phyloP scores from a whole-genome alignment of 2,329 filamentous ascomycete genomes.

The Sporothrix euskadiensis region DNA sequence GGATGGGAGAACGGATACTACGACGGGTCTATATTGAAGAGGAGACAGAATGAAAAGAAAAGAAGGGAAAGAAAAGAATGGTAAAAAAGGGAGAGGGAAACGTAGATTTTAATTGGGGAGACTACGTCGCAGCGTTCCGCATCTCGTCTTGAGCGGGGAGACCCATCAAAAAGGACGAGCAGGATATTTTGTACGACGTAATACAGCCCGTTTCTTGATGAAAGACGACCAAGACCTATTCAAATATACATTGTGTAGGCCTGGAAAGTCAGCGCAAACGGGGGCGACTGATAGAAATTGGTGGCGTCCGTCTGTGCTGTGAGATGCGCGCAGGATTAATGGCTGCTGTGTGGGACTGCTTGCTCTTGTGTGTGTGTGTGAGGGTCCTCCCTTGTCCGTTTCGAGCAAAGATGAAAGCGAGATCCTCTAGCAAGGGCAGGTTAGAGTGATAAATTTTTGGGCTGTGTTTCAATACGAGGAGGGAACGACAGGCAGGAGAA shows the following conservation, averaged over 20 bases:
- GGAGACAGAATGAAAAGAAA: background rate
- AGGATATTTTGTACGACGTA: background rate
- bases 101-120: background rate
- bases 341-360: background rate
- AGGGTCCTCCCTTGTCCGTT: conserved; percentile 3
- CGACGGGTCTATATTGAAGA: background rate
- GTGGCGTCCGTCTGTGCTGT: conserved; percentile 3
- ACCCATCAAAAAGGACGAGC: background rate
- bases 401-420: conserved; percentile 1
- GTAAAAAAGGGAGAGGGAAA: background rate
- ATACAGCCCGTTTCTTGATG: background rate
- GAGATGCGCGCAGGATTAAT: conserved; percentile 8
- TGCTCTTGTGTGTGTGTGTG: background rate
- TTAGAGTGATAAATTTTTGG: conserved; percentile 1
- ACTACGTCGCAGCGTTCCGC: background rate
- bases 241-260: background rate
- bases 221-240: background rate
- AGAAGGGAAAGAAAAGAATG: background rate
- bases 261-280: background rate
- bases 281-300: background rate
- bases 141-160: conserved; percentile 4
- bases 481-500: conserved; percentile 3
- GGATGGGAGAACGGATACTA: background rate
- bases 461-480: conserved; percentile 22
- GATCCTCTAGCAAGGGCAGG: conserved; percentile 12